Evolutionary conservation across 2,329 filamentous ascomycete genomes (phyloP).

Genomic region (Fusarium vanettenii): DNA sequence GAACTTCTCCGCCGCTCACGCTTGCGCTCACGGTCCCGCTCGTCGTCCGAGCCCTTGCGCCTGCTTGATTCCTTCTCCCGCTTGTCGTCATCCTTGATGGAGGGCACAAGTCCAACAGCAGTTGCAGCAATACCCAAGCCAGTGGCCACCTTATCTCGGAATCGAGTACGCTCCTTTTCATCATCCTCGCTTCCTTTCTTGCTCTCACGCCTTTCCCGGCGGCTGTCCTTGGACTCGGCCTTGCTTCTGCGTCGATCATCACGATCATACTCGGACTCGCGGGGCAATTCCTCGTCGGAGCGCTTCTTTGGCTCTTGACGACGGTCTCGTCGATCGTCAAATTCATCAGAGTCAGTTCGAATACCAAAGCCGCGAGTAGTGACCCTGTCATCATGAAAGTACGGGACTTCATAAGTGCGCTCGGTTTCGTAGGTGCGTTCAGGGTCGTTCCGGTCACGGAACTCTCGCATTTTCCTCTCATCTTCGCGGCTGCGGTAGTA

Average conservation of each 20-base stretch:
- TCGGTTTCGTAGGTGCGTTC: conserved; percentile 43
- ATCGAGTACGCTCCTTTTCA: conserved; percentile 55
- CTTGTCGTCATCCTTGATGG: conserved; percentile 54
- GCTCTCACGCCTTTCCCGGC: conserved; percentile 46
- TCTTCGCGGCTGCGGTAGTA: conserved; percentile 63
- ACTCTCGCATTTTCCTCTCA: conserved; percentile 55
- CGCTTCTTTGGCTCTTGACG: conserved; percentile 47
- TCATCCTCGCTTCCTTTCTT: conserved; percentile 49
- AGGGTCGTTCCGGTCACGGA: conserved; percentile 55
- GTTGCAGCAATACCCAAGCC: conserved; percentile 62
- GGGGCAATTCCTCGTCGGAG: conserved; percentile 46
- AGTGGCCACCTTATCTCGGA: conserved; percentile 60
- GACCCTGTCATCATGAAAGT: conserved; percentile 61
- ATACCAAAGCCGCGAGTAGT: conserved; percentile 64
- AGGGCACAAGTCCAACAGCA: conserved; percentile 57
- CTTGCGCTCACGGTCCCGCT: conserved; percentile 38
- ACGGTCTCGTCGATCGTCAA: conserved; percentile 57
- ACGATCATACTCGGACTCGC: conserved; percentile 44
- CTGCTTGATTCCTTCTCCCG: conserved; percentile 47
- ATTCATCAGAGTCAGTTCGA: conserved; percentile 55
- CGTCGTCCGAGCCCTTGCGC: conserved; percentile 49
- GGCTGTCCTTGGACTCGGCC: conserved; percentile 41
- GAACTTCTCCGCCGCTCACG: conserved; percentile 36
- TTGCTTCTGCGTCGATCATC: conserved; percentile 45
- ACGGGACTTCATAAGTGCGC: conserved; percentile 42